Evolutionary conservation across 2,329 filamentous ascomycete species (phyloP).

Genomic region (Dothistroma pini): DNA sequence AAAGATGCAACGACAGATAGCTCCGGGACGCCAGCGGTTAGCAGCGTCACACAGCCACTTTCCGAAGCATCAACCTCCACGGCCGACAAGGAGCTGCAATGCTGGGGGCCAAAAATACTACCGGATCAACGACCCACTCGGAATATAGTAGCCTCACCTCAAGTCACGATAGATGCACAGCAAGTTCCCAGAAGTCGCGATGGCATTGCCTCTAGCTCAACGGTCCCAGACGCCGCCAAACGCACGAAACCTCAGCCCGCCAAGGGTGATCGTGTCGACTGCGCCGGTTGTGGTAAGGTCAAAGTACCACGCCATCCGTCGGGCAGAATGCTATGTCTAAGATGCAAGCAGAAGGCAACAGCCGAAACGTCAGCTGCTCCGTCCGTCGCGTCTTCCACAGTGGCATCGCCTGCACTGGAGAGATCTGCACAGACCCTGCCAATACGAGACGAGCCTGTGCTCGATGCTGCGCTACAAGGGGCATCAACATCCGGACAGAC

Average conservation of each 20-base stretch:
- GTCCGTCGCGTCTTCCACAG: background rate
- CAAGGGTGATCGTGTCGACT: background rate
- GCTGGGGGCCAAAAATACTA: background rate
- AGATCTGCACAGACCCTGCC: too few relatives aligned
- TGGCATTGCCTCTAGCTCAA: background rate
- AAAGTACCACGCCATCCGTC: conserved; percentile 1
- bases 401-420: background rate
- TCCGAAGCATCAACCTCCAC: too few relatives aligned
- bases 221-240: background rate
- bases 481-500: too few relatives aligned
- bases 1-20: background rate
- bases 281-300: background rate
- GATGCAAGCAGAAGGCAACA: background rate
- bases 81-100: background rate
- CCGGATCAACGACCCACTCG: background rate
- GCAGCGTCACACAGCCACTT: too few relatives aligned
- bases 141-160: background rate
- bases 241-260: background rate
- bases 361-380: background rate
- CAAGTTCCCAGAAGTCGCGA: background rate
- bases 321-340: background rate
- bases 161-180: background rate
- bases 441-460: too few relatives aligned
- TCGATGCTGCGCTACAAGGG: too few relatives aligned
- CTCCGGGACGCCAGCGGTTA: too few relatives aligned